Evolutionary conservation across 2,329 filamentous ascomycete genomes (phyloP), one percentile per base, ranked within the genome.

Genomic region (Cladosporium sp.): DNA sequence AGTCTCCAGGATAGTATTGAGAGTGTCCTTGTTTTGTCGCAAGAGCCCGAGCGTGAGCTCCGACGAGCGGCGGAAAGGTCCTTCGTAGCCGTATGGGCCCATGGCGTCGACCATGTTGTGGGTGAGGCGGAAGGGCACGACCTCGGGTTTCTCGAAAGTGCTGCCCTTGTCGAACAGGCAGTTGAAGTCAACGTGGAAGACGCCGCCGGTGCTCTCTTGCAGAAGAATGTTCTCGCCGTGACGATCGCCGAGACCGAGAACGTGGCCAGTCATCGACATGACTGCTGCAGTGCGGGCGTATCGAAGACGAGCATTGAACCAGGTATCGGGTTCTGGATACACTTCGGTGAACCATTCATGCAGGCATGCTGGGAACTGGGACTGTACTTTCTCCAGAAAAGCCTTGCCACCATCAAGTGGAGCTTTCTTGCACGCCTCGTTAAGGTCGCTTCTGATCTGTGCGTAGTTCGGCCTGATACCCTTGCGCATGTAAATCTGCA

Each of bases 31-130:
- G 74, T 97, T 93, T 76, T 96, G 91, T 1, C 95, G 86, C 11
- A 98, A 83, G 30, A 97, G 88, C 51, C 86, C 84, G 67, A 98
- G 84, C 13, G 93, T 96, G 67, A 98, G 84, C 79, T 99, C 96
- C 67, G 91, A 94, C 58, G 92, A 94, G 73, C 91, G 91, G 49
- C 93, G 86, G 79, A 97, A 99, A 0, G 95, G 93, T 0, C 95
- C 82, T 77, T 98, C 95, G 76, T 95, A 92, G 67, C 93, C 92
- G 75, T 96, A 94, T 25, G 96, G 89, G 5, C 95, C 95, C 88
- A 99, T 98, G 13, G 95, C 96, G 69, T 96, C 92, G 39, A 96
- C 88, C 94, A 99, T 98, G 79, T 99, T 99, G 83, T 97, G 94
- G 4, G 95, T 99, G 49, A 99, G 84, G 18, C 96, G 91, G 83